Conservation (phyloP, 169 alveolate genomes). For the Plasmodium knowlesi region DNA sequence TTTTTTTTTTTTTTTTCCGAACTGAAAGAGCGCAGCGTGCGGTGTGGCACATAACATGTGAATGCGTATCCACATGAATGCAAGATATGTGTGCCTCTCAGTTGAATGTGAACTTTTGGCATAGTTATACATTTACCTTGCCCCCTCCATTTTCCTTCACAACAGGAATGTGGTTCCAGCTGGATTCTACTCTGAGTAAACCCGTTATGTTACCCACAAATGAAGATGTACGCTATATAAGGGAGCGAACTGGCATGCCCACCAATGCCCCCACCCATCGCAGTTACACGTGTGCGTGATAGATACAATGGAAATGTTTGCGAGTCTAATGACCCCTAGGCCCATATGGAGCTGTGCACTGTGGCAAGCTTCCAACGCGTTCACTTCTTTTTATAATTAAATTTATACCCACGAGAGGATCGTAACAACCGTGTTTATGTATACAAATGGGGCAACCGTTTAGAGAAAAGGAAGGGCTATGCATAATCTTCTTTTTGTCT, state of each 20-base stretch:
- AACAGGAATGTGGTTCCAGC: slow-evolving; percentile 56
- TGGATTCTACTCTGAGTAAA: slow-evolving; percentile 54
- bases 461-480: neutral
- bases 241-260: neutral
- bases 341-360: neutral
- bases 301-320: neutral
- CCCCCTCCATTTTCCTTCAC: neutral
- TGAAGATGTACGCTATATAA: slow-evolving; percentile 25
- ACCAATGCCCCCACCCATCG: neutral
- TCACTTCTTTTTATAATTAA: neutral
- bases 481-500: neutral
- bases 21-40: neutral
- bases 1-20: neutral
- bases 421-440: neutral
- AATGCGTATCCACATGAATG: slow-evolving; percentile 2
- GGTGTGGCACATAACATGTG: neutral
- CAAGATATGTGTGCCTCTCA: neutral
- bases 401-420: neutral
- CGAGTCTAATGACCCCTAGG: neutral
- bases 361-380: neutral
- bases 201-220: slow-evolving; percentile 52
- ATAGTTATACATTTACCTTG: neutral
- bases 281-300: neutral
- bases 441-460: neutral
- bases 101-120: neutral